These are phyloP conservation scores for Papiliotrema fonsecae DNA, from an alignment of 1,284 basidiomycete genomes.

Conservation along the genomic window DNA sequence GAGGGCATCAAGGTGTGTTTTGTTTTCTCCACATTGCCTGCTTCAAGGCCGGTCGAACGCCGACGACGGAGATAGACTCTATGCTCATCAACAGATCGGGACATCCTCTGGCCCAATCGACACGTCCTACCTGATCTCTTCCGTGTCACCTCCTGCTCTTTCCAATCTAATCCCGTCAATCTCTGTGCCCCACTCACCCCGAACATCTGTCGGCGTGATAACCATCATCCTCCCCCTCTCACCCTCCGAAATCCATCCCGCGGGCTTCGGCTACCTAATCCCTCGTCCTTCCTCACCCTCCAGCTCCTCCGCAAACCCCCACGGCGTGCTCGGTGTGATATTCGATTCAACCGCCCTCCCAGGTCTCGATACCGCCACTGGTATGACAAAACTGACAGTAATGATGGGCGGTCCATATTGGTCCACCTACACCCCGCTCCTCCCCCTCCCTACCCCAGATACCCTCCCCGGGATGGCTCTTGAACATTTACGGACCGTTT, in stretches of 20 bases:
- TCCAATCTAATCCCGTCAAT: slow-evolving; percentile 27
- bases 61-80: too few species aligned
- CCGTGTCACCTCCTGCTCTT: slow-evolving; percentile 23
- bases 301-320: slow-evolving; percentile 25
- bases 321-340: slow-evolving; percentile 67
- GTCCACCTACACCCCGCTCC: slow-evolving; percentile 40
- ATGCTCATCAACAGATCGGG: slow-evolving; percentile 1
- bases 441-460: slow-evolving; percentile 13
- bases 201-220: slow-evolving; percentile 63
- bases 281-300: slow-evolving; percentile 61
- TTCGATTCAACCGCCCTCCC: slow-evolving; percentile 75
- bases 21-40: not conserved
- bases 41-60: not conserved
- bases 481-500: slow-evolving; percentile 52
- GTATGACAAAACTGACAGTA: slow-evolving; percentile 67
- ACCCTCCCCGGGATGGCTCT: slow-evolving; percentile 43
- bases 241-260: slow-evolving; percentile 57
- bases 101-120: slow-evolving; percentile 4
- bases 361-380: slow-evolving; percentile 56
- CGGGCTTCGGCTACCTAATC: slow-evolving; percentile 91
- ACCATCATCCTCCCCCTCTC: slow-evolving; percentile 58
- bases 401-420: slow-evolving; percentile 85
- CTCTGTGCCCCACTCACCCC: slow-evolving; percentile 53
- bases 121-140: slow-evolving; percentile 28
- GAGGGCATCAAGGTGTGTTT: not conserved